Evolutionary conservation across 371 early-diverging fungal species (phyloP), one percentile per base, ranked within the genome.

Genomic region (Choanephora cucurbitarum): DNA sequence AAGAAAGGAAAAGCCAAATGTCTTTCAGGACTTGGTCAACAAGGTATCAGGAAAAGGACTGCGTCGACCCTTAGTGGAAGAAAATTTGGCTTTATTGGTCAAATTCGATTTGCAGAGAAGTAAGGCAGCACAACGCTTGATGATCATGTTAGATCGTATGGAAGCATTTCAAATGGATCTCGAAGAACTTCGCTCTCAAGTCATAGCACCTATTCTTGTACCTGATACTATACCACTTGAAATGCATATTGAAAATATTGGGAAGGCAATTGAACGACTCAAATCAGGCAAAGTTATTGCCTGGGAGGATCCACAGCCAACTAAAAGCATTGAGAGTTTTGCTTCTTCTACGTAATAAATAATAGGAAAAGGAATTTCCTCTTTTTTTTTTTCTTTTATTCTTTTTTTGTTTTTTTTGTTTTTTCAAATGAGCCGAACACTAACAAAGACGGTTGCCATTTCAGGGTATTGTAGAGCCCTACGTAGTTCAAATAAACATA

Each of bases 121-220:
- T 18, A 61, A 58, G 21, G 77, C 80, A 32, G 58, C 75, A 1
- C 49, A 57, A 15, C 65, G 63, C 37, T 33, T 80, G 24, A 63
- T 71, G 52, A 18, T 62, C 7, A 70, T 77, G 67, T 41, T 73
- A 44, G 68, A 75, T 52, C 44, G 66, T 19, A 71, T 80, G 73
- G 71, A 74, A n/a, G 52, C 68, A 0, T 71, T 77, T 49, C 80
- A 80, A 46, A 68, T 75, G 66, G 80, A 80, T 59, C 53, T 80
- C 19, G 75, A 77, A 52, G 80, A 80, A 52, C 51, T 80, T 22
- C 52, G 80, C 11, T 41, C 75, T 11, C 80, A 77, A 34, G 75
- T 77, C 0, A 67, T 71, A 2, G 59, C 58, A 3, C 80, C 80
- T 1, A 62, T 77, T 28, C 47, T 77, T 6, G 50, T 67, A 3